Base-by-base conservation (phyloP, 495 filamentous ascomycete species). In the Immersiella caudata region DNA sequence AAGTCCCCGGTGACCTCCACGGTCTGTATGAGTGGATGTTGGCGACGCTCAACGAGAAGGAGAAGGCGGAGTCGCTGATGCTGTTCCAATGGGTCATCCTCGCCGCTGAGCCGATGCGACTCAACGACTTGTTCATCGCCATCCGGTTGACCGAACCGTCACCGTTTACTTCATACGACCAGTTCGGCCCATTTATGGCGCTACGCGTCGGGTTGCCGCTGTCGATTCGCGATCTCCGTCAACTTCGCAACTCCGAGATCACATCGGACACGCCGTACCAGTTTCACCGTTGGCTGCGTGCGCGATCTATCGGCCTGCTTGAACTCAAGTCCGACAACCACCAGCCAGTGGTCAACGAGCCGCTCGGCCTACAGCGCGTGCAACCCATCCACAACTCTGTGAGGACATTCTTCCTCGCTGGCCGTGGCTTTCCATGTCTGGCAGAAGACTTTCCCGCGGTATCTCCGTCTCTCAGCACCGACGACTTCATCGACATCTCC, bases 31-130 rank as follows among this genome's bases (percentile, higher is more conserved):
- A 79, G 64, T 76, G 74, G 78, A 76, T 77, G 65, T 63, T 80
- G 6, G 66, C 72, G 21, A 75, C 73, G 4, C 69, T 79, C 50
- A 73, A 74, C 56, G 68, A 74, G 1, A 54, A 68, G 25, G 78
- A 80, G 65, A 75, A 72, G 27, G 75, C 72, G 22, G 78, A 79
- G 58, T 68, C 77, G 6, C 66, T 77, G 22, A 52, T 71, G 3
- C 68, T 80, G 26, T 78, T 80, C 70, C 76, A 79, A 40, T 80
- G 78, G 78, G 77, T 75, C 6, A 73, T 80, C 27, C 68, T 79
- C 7, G 74, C 74, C 0, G 66, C 77, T 7, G 73, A 77, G 50
- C 77, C 77, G 6, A 75, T 80, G 72, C 66, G 73, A 0, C 73
- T 80, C 20, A 77, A 76, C 65, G 76, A 80, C 67, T 54, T 80